phyloP scores from a whole-genome alignment of 192 early-diverging fungal species.

The Geosiphon pyriformis region DNA sequence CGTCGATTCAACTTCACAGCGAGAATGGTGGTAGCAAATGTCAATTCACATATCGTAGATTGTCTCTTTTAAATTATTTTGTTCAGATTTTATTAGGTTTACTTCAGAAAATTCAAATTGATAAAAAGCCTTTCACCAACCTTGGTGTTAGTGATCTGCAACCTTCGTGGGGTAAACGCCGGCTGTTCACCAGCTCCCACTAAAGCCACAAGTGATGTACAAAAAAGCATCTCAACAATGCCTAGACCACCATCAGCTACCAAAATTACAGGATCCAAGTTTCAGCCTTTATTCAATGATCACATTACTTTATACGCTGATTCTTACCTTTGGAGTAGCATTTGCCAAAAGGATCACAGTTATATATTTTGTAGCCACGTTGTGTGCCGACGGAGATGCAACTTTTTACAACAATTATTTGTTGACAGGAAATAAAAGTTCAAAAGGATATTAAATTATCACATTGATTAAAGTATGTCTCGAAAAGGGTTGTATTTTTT shows the following conservation, averaged over 20 bases:
- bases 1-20: conserved; percentile 95
- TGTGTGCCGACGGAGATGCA: conserved; percentile 87
- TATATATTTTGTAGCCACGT: conserved; percentile 92
- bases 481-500: background rate
- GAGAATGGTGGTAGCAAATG: conserved; percentile 87
- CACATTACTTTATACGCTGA: background rate
- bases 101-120: no score
- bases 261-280: background rate
- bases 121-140: no score
- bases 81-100: no score
- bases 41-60: conserved; percentile 96
- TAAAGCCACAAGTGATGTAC: conserved; percentile 92
- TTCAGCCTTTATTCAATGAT: background rate
- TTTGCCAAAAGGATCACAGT: conserved; percentile 94
- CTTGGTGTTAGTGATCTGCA: conserved; percentile 98
- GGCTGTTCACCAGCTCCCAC: conserved; percentile 93
- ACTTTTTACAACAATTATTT: conserved; percentile 33
- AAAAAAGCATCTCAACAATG: conserved; percentile 97
- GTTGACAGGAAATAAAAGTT: background rate
- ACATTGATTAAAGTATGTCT: background rate
- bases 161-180: conserved; percentile 74
- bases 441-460: background rate
- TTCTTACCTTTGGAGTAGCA: conserved; percentile 76
- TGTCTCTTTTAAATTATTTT: conserved; percentile 67
- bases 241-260: conserved; percentile 83